Evolutionary conservation across 768 basidiomycete species (phyloP), one percentile per base, ranked within the genome.

Genomic region (Neoboletus subvelutipes): DNA sequence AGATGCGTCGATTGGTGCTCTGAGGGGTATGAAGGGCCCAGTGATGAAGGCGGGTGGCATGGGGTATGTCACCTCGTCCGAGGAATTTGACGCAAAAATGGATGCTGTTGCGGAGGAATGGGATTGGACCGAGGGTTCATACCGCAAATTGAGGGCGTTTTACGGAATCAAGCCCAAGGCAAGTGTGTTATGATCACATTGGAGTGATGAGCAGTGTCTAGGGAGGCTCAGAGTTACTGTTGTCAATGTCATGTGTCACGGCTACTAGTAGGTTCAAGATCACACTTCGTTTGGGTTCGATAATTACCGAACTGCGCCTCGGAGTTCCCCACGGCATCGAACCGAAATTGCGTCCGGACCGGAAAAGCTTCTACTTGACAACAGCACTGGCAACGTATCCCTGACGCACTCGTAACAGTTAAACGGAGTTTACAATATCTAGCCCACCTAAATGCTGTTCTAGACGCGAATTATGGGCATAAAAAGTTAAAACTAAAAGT

Each of bases 41-140:
- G 56, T 67, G 22, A 56, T 69, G 50, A 65, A 62, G 42, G 57
- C 64, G 17, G 68, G 68, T 1, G 62, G 65, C 2, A 50, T 70
- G 49, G 64, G 62, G 11, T 61, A 55, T 40, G 64, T 61, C 24
- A 26, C 42, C 3, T 55, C 64, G 3, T 55, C 54, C 9, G 57
- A 59, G 6, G 66, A 67, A 41, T 61, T 62, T 47, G 68, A 69
- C 37, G 4, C 4, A 5, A 47, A 59, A 13, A n/a, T 67, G 28
- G 62, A 63, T 34, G 54, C 24, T 11, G 40, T 69, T 39, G 54
- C 59, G 20, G 55, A 65, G 41, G 68, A 70, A 52, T 69, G 66
- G 68, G 40, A 52, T 42, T 15, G 11, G 17, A 60, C 36, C 4
- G 31, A n/a, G 26, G 59, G 47, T 18, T 60, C 59, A 9, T 22